A percentile compares a stretch with the other conserved stretches of the same genome.
Evolutionary conservation across 2,329 filamentous ascomycete species (phyloP).

Genomic region (Didymosphaeria variabile): DNA sequence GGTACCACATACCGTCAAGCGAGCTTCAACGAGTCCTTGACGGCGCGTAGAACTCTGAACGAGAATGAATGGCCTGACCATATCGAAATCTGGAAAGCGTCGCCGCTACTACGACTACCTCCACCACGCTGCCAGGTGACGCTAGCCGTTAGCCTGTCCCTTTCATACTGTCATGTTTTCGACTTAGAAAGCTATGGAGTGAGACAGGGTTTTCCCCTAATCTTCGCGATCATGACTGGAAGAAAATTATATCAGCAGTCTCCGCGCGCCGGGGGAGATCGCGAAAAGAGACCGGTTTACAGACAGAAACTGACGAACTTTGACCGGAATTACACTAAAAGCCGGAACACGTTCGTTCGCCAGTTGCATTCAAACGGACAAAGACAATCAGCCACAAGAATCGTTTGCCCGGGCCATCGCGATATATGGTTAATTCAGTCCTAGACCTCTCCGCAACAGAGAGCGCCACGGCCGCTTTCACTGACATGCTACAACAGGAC

Average conservation of each 20-base stretch:
- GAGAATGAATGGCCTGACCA: neutral
- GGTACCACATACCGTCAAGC: no score
- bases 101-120: neutral
- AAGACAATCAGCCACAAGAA: neutral
- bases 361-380: no score
- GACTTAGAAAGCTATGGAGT: neutral
- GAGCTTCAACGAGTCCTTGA: neutral
- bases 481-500: no score
- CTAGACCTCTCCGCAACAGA: no score
- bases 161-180: neutral
- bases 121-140: neutral
- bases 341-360: neutral
- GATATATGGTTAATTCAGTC: no score
- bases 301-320: neutral
- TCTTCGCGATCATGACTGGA: neutral
- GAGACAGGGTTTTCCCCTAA: neutral
- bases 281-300: neutral
- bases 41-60: neutral
- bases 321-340: neutral
- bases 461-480: no score
- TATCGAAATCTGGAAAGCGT: neutral
- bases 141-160: neutral
- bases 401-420: no score
- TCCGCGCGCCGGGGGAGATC: neutral
- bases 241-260: neutral